These are phyloP conservation scores for Limnanthes douglasii DNA, from an alignment of 345 rosid genomes.

Conservation along the genomic window DNA sequence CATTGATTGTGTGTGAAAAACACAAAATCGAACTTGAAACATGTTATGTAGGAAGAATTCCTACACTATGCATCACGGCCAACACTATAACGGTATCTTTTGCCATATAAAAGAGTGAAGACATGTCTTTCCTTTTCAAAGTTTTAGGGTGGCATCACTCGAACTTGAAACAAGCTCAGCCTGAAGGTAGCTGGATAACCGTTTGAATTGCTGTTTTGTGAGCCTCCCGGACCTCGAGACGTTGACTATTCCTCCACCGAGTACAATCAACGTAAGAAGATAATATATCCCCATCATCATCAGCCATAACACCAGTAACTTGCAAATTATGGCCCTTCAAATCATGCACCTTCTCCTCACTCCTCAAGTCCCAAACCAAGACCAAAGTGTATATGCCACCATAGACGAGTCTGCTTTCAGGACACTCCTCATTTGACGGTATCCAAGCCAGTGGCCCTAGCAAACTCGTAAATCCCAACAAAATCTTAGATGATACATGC, in stretches of 20 bases:
- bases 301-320: slow-evolving; percentile 52
- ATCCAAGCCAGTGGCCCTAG: slow-evolving; percentile 97
- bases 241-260: slow-evolving; percentile 79
- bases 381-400: slow-evolving; percentile 89
- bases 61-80: slow-evolving; percentile 67
- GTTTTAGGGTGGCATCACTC: slow-evolving; percentile 58
- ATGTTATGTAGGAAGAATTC: slow-evolving; percentile 93
- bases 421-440: slow-evolving; percentile 41
- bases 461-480: slow-evolving; percentile 83
- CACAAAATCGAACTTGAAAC: too few species aligned
- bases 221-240: slow-evolving; percentile 75
- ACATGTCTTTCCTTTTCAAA: slow-evolving; percentile 80
- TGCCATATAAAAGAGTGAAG: slow-evolving; percentile 72
- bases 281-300: slow-evolving; percentile 56
- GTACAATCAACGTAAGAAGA: slow-evolving; percentile 79
- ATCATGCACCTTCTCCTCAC: slow-evolving; percentile 53
- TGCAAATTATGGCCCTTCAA: slow-evolving; percentile 77
- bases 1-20: too few species aligned
- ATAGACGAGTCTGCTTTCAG: slow-evolving; percentile 79
- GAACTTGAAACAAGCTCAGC: slow-evolving; percentile 97
- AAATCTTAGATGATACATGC: slow-evolving; percentile 32
- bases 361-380: slow-evolving; percentile 68
- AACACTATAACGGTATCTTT: slow-evolving; percentile 90
- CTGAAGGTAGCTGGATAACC: slow-evolving; percentile 66
- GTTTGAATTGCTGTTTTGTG: slow-evolving; percentile 83